Evolutionary conservation across 768 basidiomycete species (phyloP).

Genomic region (Solioccasus polychromus): DNA sequence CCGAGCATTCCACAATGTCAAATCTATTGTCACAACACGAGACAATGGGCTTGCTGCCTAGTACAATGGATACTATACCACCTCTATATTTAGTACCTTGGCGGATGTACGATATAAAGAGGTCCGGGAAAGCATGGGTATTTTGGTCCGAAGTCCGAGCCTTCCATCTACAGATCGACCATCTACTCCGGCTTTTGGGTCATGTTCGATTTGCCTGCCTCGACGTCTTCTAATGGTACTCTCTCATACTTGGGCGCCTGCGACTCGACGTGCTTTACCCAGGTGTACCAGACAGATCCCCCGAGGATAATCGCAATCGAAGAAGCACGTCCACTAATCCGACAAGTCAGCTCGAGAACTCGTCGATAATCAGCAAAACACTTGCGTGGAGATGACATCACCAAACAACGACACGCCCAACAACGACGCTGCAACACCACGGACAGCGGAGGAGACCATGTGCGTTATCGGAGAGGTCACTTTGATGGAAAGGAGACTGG

Average conservation of each 20-base stretch:
- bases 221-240: constrained; percentile 62
- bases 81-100: constrained; percentile 11
- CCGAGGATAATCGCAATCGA: constrained; percentile 79
- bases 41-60: constrained; percentile 3
- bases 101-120: constrained; percentile 9
- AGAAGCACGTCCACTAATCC: constrained; percentile 67
- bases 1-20: constrained; percentile 2
- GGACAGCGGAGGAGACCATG: constrained; percentile 94
- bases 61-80: constrained; percentile 3
- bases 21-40: background rate
- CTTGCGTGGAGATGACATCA: constrained; percentile 78
- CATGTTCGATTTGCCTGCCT: constrained; percentile 40
- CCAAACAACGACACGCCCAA: constrained; percentile 78
- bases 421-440: constrained; percentile 89
- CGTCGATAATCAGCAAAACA: constrained; percentile 9
- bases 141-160: constrained; percentile 13
- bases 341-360: constrained; percentile 1
- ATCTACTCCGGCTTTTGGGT: constrained; percentile 30
- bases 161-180: background rate
- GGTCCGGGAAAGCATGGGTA: constrained; percentile 10
- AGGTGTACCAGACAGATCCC: constrained; percentile 85
- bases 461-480: constrained; percentile 97
- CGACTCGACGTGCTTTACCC: constrained; percentile 78
- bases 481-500: constrained; percentile 91
- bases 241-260: constrained; percentile 54